Evolutionary conservation across 2,329 filamentous ascomycete species (phyloP).

Genomic region (Ceratocystiopsis sp.): DNA sequence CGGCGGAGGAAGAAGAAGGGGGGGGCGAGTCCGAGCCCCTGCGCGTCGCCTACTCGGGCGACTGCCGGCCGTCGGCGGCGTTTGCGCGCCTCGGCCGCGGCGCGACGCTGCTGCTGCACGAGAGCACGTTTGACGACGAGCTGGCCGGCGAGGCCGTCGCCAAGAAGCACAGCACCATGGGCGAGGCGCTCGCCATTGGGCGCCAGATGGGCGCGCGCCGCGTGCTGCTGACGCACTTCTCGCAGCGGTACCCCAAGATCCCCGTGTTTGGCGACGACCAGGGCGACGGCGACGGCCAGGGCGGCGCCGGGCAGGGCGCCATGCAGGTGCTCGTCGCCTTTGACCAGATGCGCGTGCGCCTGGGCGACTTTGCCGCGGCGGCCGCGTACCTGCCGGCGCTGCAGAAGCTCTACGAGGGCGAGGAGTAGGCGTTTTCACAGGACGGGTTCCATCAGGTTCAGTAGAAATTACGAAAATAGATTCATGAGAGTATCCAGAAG

Average conservation of each 20-base stretch:
- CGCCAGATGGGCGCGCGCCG: slow-evolving; percentile 61
- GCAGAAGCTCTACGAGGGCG: slow-evolving; percentile 11
- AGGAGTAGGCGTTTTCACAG: slow-evolving; percentile 1
- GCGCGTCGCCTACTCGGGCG: slow-evolving; percentile 83
- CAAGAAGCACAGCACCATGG: slow-evolving; percentile 83
- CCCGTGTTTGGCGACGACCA: slow-evolving; percentile 23
- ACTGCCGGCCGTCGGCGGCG: slow-evolving; percentile 60
- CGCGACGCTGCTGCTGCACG: slow-evolving; percentile 77
- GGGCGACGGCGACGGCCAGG: slow-evolving; percentile 12
- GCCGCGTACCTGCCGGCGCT: slow-evolving; percentile 15
- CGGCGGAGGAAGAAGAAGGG: neutral
- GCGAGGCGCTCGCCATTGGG: slow-evolving; percentile 67
- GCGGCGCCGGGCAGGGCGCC: slow-evolving; percentile 21
- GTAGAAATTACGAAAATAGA: neutral
- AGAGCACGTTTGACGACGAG: slow-evolving; percentile 90
- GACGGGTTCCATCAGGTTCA: too few relatives aligned
- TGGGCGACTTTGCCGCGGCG: slow-evolving; percentile 53
- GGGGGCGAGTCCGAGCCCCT: slow-evolving; percentile 23
- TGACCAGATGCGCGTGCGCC: slow-evolving; percentile 59
- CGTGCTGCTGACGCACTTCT: slow-evolving; percentile 85
- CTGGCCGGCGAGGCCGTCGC: slow-evolving; percentile 58
- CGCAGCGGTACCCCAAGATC: slow-evolving; percentile 75
- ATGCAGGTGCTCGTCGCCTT: slow-evolving; percentile 58
- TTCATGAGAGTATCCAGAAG: neutral
- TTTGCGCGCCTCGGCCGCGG: slow-evolving; percentile 58